Base-by-base conservation (phyloP, 768 basidiomycete genomes). In the Auricularia auricula-judae region DNA sequence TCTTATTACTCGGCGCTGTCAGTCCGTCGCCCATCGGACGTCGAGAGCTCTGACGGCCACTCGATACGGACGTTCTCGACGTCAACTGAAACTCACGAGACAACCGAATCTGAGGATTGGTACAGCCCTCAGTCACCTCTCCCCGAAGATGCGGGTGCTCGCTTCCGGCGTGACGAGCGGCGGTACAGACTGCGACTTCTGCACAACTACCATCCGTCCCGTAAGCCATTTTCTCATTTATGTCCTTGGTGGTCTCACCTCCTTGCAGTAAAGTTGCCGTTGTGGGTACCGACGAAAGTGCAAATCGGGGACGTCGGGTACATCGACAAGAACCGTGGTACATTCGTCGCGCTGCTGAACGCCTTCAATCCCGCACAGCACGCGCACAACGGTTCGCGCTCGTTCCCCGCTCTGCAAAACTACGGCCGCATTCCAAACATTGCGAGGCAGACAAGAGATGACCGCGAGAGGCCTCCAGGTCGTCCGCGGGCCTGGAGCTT, bases 221-320 rank as follows among this genome's bases (percentile, higher is more conserved):
- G 89, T 89, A 69, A 68, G 86, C 75, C 1, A 29, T 29, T 29
- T 29, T 29, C 29, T 29, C 2, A 29, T 29, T 29, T 29, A 29
- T 29, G 29, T 29, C 29, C 29, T 2, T 29, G 29, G 29, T 29
- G 29, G 29, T 29, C 29, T 29, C 29, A 29, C 29, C 29, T 51
- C 62, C 61, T 42, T 35, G 3, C 42, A 86, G 86, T 89, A 65
- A 83, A 79, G 0, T 73, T 86, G 23, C 86, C 90, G 5, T 74
- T 91, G 4, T 93, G 90, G 90, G 79, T 77, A 3, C 91, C 91
- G 1, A 75, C 81, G 3, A 78, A 69, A 4, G 81, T 92, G 0
- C 72, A 79, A 12, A 74, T 91, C 2, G 91, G 91, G 5, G 84
- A 86, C 2, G 86, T 93, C 8, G 91, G 91, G 2, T 93, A 88